These are phyloP conservation scores for Arxiozyma slooffiae DNA, from an alignment of 1,139 yeast genomes.

Conservation along the genomic window DNA sequence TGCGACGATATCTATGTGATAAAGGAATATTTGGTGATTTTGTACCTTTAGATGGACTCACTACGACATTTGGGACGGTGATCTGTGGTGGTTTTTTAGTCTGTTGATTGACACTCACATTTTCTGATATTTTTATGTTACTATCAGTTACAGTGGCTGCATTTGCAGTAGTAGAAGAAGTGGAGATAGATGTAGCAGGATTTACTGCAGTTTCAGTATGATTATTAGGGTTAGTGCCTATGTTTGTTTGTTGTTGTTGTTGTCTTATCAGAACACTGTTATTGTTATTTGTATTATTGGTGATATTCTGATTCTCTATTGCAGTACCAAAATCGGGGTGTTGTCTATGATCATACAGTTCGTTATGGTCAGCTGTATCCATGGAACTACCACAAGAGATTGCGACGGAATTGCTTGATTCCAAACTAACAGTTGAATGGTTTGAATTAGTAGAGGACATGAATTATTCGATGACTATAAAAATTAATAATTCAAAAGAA, in stretches of 20 bases:
- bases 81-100: not conserved
- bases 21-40: not conserved
- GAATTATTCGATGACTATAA: not conserved
- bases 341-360: constrained; percentile 48
- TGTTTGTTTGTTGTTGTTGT: not conserved
- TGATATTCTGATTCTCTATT: not conserved
- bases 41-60: not conserved
- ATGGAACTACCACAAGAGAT: constrained; percentile 26
- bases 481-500: not conserved
- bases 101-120: not conserved
- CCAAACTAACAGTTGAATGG: constrained; percentile 3
- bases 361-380: constrained; percentile 36
- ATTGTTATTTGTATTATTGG: not conserved
- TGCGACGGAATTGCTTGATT: constrained; percentile 16
- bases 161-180: not conserved
- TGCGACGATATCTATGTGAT: constrained; percentile 2
- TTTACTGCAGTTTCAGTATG: not conserved
- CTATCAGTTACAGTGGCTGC: not conserved
- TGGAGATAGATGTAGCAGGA: not conserved
- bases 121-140: not conserved
- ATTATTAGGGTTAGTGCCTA: not conserved
- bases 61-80: not conserved
- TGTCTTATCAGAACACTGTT: not conserved
- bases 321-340: constrained; percentile 34
- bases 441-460: constrained; percentile 7